Base-by-base conservation (phyloP, 1,139 yeast species). In the Lodderomyces elongisporus region DNA sequence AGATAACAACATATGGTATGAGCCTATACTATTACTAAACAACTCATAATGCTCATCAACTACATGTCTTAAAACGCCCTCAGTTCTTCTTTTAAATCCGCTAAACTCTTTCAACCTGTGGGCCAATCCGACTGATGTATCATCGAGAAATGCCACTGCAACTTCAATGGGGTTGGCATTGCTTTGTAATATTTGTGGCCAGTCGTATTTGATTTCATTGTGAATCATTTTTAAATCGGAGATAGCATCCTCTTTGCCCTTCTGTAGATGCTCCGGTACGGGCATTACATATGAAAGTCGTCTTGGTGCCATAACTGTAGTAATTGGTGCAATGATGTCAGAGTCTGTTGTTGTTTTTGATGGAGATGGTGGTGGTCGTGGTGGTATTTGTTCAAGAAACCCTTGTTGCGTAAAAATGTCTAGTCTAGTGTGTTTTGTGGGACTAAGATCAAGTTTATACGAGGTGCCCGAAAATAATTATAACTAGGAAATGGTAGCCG, bases 41-140 rank as follows among this genome's bases (percentile, higher is more conserved):
- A 85, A 79, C 52, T 85, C 93, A 54, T 83, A 84, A 51, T 89
- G 82, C 36, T 84, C 85, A 45, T 79, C 81, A 16, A 88, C 96
- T 4, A 89, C 88, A 22, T 62, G 60, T 41, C 82, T 72, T 32
- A 89, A 62, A 14, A 79, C 74, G 20, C 56, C 54, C 20, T 77
- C 76, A 10, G 89, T 78, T 40, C 74, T 63, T 12, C 62, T 62
- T 38, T 75, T 71, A 35, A 80, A 49, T 35, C 65, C 66, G 30
- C 66, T 56, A 44, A 84, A 84, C 33, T 80, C 84, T 0, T 66
- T 64, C 37, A 70, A 67, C 42, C 80, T 74, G 48, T 81, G 81
- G 1, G 95, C 94, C 49, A 84, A 60, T 0, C 97, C 97, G 21
- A 88, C 94, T 1, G 95, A 84, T 3, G 94, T 79, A 46, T 79